These are phyloP conservation scores for Candida bentonensis DNA, from an alignment of 805 yeast genomes.

Conservation along the genomic window DNA sequence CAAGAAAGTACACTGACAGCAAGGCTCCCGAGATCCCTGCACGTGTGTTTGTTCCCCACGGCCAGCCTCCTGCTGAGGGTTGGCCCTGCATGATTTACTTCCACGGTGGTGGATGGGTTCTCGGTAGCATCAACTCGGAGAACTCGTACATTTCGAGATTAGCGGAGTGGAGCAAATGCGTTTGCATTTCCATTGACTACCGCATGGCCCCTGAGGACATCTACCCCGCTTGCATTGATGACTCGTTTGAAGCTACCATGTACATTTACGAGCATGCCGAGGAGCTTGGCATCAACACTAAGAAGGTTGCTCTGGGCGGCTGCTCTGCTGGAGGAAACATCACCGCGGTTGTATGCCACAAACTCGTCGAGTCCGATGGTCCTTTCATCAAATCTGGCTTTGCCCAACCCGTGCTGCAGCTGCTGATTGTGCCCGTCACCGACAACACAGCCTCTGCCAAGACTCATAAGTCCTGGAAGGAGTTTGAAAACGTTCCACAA, in stretches of 20 bases:
- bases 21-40: conserved; percentile 15
- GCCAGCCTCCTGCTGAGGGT: conserved; percentile 23
- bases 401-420: conserved; percentile 27
- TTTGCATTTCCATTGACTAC: conserved; percentile 36
- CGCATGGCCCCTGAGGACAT: conserved; percentile 36
- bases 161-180: conserved; percentile 24
- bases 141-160: conserved; percentile 30
- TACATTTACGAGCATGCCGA: conserved; percentile 6
- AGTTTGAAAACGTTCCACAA: conserved; percentile 18
- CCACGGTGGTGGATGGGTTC: conserved; percentile 35
- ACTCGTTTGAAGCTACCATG: conserved; percentile 25
- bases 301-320: conserved; percentile 29
- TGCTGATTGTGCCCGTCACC: conserved; percentile 24
- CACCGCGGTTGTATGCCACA: conserved; percentile 19
- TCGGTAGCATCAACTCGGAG: conserved; percentile 28
- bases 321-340: conserved; percentile 32
- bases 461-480: conserved; percentile 26
- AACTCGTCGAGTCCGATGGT: conserved; percentile 17
- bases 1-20: conserved; percentile 19
- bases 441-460: conserved; percentile 19
- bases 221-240: conserved; percentile 35
- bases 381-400: conserved; percentile 8
- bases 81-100: conserved; percentile 27
- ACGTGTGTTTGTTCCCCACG: conserved; percentile 28
- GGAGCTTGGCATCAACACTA: conserved; percentile 7